These are phyloP conservation scores for Aureobasidium sp. DNA, from an alignment of 2,329 filamentous ascomycete genomes.

Conservation along the genomic window DNA sequence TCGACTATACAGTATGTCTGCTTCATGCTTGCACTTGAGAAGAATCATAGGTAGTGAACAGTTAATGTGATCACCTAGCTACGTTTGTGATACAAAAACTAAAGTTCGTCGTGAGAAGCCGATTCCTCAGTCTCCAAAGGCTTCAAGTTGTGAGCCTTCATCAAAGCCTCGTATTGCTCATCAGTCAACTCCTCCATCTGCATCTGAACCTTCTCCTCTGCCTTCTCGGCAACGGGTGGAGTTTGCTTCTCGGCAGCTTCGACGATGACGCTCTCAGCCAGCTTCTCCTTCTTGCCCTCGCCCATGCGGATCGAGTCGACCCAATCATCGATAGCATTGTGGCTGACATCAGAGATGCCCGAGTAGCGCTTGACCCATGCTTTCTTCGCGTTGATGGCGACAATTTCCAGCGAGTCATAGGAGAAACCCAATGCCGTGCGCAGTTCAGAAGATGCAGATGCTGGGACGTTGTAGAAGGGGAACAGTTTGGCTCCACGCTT, in stretches of 20 bases:
- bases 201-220: constrained; percentile 19
- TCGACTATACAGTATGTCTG: too few species aligned
- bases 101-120: constrained; percentile 24
- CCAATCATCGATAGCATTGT: constrained; percentile 65
- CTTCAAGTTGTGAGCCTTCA: constrained; percentile 15
- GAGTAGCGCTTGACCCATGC: constrained; percentile 76
- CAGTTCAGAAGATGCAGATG: constrained; percentile 39
- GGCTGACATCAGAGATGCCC: constrained; percentile 43
- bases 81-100: not conserved
- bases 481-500: constrained; percentile 61
- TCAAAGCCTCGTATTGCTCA: constrained; percentile 23
- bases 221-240: not conserved
- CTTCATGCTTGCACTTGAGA: not conserved
- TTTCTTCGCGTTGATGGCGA: constrained; percentile 78
- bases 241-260: not conserved
- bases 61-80: not conserved
- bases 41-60: not conserved
- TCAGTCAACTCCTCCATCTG: constrained; percentile 28
- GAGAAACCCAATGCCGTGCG: constrained; percentile 54
- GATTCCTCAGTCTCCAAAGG: constrained; percentile 4
- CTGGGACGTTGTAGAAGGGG: constrained; percentile 70
- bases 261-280: constrained; percentile 43
- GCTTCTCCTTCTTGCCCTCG: constrained; percentile 68
- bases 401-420: constrained; percentile 53
- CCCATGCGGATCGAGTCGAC: constrained; percentile 83